A percentile compares a stretch with the other conserved stretches of the same genome.
phyloP scores from a whole-genome alignment of 176 grass and related monocot species.

The Oryza rufipogon region DNA sequence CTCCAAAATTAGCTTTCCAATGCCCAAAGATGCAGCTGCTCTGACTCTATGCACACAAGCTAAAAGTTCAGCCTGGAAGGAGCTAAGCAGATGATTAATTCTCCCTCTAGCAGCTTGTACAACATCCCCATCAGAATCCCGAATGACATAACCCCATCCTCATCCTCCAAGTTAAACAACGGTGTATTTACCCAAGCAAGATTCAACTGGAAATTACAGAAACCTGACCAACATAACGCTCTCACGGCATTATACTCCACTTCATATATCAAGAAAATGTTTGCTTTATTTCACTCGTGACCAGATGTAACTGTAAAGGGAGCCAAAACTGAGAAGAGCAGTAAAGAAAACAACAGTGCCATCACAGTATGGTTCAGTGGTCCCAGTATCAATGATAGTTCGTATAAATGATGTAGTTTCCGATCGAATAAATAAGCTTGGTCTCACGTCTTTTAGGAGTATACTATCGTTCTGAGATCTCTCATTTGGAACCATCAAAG shows the following conservation, averaged over 20 bases:
- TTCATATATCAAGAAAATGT: background rate
- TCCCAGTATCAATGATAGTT: conserved; percentile 5
- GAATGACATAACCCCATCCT: no score
- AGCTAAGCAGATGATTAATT: no score
- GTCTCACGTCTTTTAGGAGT: conserved; percentile 15
- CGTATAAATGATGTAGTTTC: conserved; percentile 44
- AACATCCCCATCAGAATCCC: no score
- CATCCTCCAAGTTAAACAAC: background rate
- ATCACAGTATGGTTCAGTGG: background rate
- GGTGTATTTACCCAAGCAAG: background rate
- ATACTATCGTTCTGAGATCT: conserved; percentile 14
- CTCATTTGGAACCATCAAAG: conserved; percentile 35
- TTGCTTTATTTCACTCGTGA: background rate
- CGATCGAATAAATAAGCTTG: conserved; percentile 39
- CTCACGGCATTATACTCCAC: background rate
- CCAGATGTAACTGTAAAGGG: background rate
- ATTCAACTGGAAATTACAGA: background rate
- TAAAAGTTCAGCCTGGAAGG: no score
- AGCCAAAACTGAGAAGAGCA: background rate
- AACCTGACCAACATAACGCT: background rate
- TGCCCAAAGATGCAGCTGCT: no score
- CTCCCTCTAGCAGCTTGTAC: no score
- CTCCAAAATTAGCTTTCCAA: no score
- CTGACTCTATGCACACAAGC: no score
- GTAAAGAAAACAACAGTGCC: conserved; percentile 22